Evolutionary conservation across 176 grass and related monocot species (phyloP), one percentile per base, ranked within the genome.

Genomic region (Pontederia paniculata): DNA sequence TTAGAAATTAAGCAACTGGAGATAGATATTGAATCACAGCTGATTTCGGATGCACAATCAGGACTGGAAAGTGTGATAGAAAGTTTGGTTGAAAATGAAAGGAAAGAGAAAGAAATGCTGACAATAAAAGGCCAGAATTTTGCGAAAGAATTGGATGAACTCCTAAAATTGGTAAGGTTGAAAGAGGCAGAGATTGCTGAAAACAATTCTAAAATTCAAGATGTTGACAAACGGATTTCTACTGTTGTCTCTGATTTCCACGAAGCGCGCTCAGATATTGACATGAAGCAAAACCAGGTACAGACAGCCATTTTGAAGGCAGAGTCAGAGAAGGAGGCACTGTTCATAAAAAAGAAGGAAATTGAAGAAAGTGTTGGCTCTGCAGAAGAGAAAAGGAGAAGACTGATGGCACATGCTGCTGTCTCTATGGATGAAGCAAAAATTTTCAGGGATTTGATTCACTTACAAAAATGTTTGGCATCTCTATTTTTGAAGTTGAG

Each of bases 131-230:
- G 77, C 55, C 74, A 79, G 65, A 60, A 57, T 70, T 72, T 98
- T 3, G 22, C 75, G 59, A 82, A 82, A 71, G 93, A 98, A 46
- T 68, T 98, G 58, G 69, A 74, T 74, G 72, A 65, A 12, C 88
- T 98, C 8, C 56, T 98, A 52, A 74, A 84, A 77, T 69, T 98
- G 55, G 80, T 98, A 44, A 83, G 72, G 44, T 62, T 88, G 72
- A 98, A 97, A 77, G 77, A 98, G 71, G 74, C 76, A 48, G 86
- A 91, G 65, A 98, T 98, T 75, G 69, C 80, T 75, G 77, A 90
- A 72, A 98, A 98, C 76, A 82, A 90, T 69, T 60, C 72, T 56
- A 71, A 21, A 66, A 88, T 88, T 54, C 74, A 80, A 59, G 69
- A 88, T 47, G 83, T 98, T 70, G 83, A 98, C 65, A 74, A 73